Percentiles rank a stretch among this genome's conserved stretches.
These are phyloP conservation scores for Globisporangium irregulare DNA, from an alignment of 352 stramenopile genomes.

Conservation along the genomic window DNA sequence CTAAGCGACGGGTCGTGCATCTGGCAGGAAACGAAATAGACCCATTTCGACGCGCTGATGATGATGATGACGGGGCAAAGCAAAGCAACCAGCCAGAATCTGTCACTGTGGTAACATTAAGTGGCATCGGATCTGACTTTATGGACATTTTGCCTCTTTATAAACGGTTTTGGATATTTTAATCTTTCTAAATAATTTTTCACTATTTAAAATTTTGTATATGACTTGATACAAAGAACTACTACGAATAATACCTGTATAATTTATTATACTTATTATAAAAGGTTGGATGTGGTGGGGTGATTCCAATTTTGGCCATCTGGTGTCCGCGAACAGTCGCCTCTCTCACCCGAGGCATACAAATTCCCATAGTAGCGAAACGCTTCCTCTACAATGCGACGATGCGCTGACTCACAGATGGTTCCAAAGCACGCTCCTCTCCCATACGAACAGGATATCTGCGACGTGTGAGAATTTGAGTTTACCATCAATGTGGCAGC, in stretches of 20 bases:
- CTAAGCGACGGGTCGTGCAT: neutral
- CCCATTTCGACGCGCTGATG: neutral
- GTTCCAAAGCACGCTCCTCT: neutral
- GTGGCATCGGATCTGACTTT: too few relatives aligned
- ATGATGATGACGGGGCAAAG: neutral
- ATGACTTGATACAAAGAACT: too few relatives aligned
- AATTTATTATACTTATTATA: too few relatives aligned
- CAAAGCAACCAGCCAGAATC: too few relatives aligned
- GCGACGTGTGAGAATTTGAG: constrained; percentile 2
- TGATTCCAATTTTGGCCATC: neutral
- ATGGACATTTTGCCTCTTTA: too few relatives aligned
- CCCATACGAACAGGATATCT: neutral
- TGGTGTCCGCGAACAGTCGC: neutral
- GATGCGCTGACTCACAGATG: neutral
- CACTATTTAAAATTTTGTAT: too few relatives aligned
- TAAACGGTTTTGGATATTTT: too few relatives aligned
- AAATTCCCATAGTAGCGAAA: neutral
- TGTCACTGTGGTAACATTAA: too few relatives aligned
- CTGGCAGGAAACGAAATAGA: neutral
- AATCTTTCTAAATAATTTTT: too few relatives aligned
- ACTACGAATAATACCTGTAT: too few relatives aligned
- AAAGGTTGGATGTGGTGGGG: neutral
- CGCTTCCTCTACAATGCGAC: neutral
- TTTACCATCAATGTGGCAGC: neutral
- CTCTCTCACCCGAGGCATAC: neutral